These are phyloP conservation scores for Stemphylium vesicarium DNA, from an alignment of 2,329 filamentous ascomycete species.

Conservation along the genomic window DNA sequence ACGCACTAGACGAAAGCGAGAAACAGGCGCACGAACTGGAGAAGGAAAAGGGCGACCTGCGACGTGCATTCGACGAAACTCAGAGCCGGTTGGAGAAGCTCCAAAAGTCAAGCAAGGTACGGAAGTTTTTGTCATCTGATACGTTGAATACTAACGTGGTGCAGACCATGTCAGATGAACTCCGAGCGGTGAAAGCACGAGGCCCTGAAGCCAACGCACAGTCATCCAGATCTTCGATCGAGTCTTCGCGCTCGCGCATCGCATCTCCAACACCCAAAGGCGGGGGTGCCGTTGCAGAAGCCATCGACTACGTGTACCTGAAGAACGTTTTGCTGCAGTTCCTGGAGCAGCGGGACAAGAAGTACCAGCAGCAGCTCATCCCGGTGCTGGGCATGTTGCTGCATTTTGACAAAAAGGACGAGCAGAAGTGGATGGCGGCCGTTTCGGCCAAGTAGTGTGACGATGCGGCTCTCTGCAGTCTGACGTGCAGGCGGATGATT, in stretches of 20 bases:
- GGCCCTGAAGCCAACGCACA: constrained; percentile 54
- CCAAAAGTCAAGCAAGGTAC: constrained; percentile 68
- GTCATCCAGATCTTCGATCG: constrained; percentile 65
- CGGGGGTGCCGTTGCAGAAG: constrained; percentile 37
- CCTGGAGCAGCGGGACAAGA: constrained; percentile 79
- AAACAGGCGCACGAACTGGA: constrained; percentile 82
- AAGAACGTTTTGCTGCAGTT: constrained; percentile 85
- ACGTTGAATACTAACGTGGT: constrained; percentile 22
- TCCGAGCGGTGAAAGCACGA: constrained; percentile 56
- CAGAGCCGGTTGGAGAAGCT: constrained; percentile 79
- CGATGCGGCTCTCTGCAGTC: constrained; percentile 19
- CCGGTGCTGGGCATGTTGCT: constrained; percentile 78
- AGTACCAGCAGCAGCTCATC: constrained; percentile 75
- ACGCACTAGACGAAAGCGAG: constrained; percentile 86
- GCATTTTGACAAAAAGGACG: constrained; percentile 78
- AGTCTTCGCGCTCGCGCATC: constrained; percentile 57
- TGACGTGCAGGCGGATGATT: constrained; percentile 13
- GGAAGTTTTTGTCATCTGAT: neutral
- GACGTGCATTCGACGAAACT: constrained; percentile 78
- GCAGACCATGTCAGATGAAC: constrained; percentile 63
- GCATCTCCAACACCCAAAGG: constrained; percentile 56
- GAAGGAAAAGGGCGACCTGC: constrained; percentile 77
- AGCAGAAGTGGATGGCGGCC: constrained; percentile 85
- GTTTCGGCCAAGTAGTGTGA: constrained; percentile 59
- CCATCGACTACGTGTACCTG: constrained; percentile 70